Base-by-base conservation (phyloP, 257 asterid species). In the Nicotiana otophora region DNA sequence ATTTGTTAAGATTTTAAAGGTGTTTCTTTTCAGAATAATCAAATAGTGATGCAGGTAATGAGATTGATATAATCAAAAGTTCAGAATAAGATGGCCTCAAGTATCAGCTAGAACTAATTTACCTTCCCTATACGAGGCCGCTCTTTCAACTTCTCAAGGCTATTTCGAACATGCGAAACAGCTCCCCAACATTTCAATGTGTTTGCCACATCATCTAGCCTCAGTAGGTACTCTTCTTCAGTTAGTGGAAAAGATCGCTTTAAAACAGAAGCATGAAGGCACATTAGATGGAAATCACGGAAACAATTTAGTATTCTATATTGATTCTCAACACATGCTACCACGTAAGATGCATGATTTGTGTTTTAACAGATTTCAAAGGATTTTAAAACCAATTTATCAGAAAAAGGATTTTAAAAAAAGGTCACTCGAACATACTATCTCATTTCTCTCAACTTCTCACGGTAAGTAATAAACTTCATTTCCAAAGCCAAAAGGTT, bases 111-210 rank as follows among this genome's bases (percentile, higher is more conserved):
- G 17, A 75, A 28, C 16, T 7, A 67, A 48, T 46, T 81, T 83
- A 87, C 88, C 97, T 96, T 96, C 81, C 98, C 99, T 69, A 94
- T 94, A 69, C 98, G 94, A 66, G 98, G 98, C 48, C 99, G 93
- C 87, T 96, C 98, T 90, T 93, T 96, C 82, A 84, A 87, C 88
- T 91, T 94, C 86, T 90, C 88, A 30, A 96, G 95, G 88, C 91
- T 91, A 89, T 62, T 94, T 53, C 99, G 92, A 60, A 96, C 84
- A 85, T 96, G 99, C 7, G 99, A 96, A 85, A 96, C 99, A 39
- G 99, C 99, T 89, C 99, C 99, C 99, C 98, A 96, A 69, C 98
- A 93, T 88, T 88, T 96, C 83, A 96, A 89, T 60, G 89, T 90
- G 88, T 94, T 96, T 30, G 98, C 98, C 83, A 94, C 98, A 74